phyloP scores from a whole-genome alignment of 352 stramenopile species.

The Phytopythium ostracodes region DNA sequence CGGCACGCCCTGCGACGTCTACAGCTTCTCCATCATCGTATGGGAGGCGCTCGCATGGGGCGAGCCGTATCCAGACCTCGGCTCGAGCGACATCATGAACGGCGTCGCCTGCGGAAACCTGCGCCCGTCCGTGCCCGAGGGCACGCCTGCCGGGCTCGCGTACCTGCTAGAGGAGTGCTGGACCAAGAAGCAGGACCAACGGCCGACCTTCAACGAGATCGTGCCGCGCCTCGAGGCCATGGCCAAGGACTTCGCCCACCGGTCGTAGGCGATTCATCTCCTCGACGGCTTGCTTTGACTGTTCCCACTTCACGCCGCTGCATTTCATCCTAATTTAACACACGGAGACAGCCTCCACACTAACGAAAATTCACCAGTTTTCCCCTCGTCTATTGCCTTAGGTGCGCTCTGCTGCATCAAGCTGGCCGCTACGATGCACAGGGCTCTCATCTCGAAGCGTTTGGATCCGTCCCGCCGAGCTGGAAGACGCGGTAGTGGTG shows the following conservation, averaged over 20 bases:
- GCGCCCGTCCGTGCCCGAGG: constrained; percentile 62
- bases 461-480: constrained; percentile 9
- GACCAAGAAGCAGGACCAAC: constrained; percentile 82
- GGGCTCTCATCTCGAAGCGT: neutral
- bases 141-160: constrained; percentile 48
- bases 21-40: constrained; percentile 90
- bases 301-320: constrained; percentile 1
- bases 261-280: neutral
- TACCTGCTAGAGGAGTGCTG: constrained; percentile 76
- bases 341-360: no score
- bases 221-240: constrained; percentile 78
- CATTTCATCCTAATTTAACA: constrained; percentile 8
- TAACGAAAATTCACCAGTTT: no score
- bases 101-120: constrained; percentile 73
- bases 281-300: neutral
- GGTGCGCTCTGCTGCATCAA: no score
- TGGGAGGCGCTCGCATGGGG: constrained; percentile 78
- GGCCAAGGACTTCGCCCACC: constrained; percentile 58
- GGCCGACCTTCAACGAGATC: constrained; percentile 79
- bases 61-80: constrained; percentile 75
- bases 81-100: constrained; percentile 86
- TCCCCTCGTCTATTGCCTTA: no score
- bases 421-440: no score
- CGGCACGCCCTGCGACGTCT: constrained; percentile 75
- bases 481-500: constrained; percentile 86